A percentile compares a stretch with the other conserved stretches of the same genome.
Evolutionary conservation across 2,329 filamentous ascomycete species (phyloP).

Genomic region (Colletotrichum cereale): DNA sequence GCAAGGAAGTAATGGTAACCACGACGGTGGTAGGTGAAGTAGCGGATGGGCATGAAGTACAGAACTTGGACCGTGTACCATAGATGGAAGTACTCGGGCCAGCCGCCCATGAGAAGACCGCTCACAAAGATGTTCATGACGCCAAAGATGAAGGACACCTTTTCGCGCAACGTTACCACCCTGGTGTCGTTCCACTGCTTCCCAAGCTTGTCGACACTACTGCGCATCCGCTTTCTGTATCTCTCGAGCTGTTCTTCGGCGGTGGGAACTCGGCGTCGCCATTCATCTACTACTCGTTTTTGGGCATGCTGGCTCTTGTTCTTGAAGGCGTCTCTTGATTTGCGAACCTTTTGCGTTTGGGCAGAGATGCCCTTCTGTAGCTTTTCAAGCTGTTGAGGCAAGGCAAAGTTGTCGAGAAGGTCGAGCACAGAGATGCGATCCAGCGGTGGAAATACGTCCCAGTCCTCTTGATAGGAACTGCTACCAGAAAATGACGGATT

Average conservation of each 20-base stretch:
- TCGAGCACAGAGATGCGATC: slow-evolving; percentile 94
- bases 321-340: slow-evolving; percentile 84
- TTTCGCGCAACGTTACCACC: slow-evolving; percentile 89
- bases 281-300: slow-evolving; percentile 92
- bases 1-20: slow-evolving; percentile 98
- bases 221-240: slow-evolving; percentile 88
- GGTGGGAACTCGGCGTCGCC: slow-evolving; percentile 85
- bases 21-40: slow-evolving; percentile 88
- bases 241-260: slow-evolving; percentile 94
- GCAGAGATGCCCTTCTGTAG: slow-evolving; percentile 85
- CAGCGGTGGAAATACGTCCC: slow-evolving; percentile 86
- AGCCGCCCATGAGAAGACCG: slow-evolving; percentile 90
- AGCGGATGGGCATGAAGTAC: slow-evolving; percentile 98
- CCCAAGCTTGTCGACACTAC: slow-evolving; percentile 88
- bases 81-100: slow-evolving; percentile 86
- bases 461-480: slow-evolving; percentile 89
- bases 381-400: slow-evolving; percentile 91
- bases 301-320: slow-evolving; percentile 82
- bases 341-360: slow-evolving; percentile 87
- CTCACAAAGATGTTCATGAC: slow-evolving; percentile 98
- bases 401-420: slow-evolving; percentile 90
- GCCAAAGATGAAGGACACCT: slow-evolving; percentile 94
- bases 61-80: slow-evolving; percentile 92
- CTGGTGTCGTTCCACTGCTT: slow-evolving; percentile 91
- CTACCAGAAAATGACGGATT: slow-evolving; percentile 86